Base-by-base conservation (phyloP, 306 rosid species). In the Cucurbita maxima region DNA sequence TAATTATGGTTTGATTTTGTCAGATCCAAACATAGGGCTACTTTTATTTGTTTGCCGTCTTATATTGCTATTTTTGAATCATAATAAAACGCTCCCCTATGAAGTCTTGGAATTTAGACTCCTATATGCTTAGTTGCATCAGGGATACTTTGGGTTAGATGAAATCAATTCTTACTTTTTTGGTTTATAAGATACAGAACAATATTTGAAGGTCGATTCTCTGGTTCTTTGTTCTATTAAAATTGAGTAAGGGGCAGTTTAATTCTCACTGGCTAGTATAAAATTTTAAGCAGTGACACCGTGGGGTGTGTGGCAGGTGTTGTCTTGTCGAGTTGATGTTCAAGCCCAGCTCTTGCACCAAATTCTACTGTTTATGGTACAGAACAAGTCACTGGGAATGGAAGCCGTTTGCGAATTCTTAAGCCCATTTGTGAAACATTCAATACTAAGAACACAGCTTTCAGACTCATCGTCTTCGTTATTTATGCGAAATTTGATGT, bases 261-360 rank as follows among this genome's bases (percentile, higher is more conserved):
- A 47, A 34, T 47, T 68, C 12, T 68, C n/a, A 0, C 18, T 47
- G 37, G 57, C 25, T 43, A 43, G 43, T 58, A 10, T 74, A n/a
- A 58, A 57, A 1, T 37, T 58, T 81, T 58, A 64, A 58, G 79
- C 68, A 54, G 6, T 77, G 64, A 59, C 71, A 59, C 52, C 34
- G 10, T 76, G 30, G 48, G 51, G 34, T 72, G 76, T 34, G 76
- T 86, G 78, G 72, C 86, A 94, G 98, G 81, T 88, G 72, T 81
- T 94, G 72, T 84, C 76, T 6, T 74, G 91, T 79, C 92, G 92
- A 77, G 45, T 44, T 3, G 95, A 94, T 72, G 95, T 83, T 77
- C 92, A 94, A 30, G 61, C 85, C 16, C 96, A 94, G 76, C 97
- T 94, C 30, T 80, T 85, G 85, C 96, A 80, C 79, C 96, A 94